These are phyloP conservation scores for Mikania micrantha DNA, from an alignment of 129 eudicot species.

Conservation along the genomic window DNA sequence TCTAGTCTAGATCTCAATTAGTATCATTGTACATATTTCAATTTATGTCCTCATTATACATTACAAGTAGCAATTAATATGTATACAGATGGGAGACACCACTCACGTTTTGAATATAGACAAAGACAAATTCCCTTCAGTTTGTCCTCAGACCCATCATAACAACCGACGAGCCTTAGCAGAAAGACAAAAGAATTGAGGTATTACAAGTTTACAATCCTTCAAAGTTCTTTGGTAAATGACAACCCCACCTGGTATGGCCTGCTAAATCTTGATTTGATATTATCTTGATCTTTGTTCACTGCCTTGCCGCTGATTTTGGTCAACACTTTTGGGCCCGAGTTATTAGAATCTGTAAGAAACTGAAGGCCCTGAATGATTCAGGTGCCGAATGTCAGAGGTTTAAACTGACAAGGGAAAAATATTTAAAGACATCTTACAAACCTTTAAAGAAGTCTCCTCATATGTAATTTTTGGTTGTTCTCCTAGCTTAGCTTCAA, in stretches of 20 bases:
- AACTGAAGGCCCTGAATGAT: slow-evolving; percentile 73
- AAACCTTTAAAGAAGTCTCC: slow-evolving; percentile 59
- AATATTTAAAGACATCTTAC: background rate
- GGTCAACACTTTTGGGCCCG: slow-evolving; percentile 16
- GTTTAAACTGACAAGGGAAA: background rate
- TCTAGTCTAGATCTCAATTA: no score
- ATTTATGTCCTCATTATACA: background rate
- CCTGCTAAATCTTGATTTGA: slow-evolving; percentile 62
- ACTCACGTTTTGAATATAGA: background rate
- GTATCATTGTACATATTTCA: slow-evolving; percentile 5
- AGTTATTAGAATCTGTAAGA: slow-evolving; percentile 43
- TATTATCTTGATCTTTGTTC: slow-evolving; percentile 16
- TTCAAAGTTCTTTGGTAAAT: slow-evolving; percentile 21
- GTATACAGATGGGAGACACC: background rate
- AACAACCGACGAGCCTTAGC: background rate
- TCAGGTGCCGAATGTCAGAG: slow-evolving; percentile 16
- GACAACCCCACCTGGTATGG: slow-evolving; percentile 62
- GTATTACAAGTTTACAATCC: background rate
- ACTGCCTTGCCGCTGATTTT: slow-evolving; percentile 21
- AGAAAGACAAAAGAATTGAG: background rate
- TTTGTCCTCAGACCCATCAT: background rate
- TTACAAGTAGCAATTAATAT: background rate
- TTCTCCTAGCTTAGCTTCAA: slow-evolving; percentile 41
- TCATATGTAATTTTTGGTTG: slow-evolving; percentile 40
- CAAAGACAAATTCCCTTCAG: background rate